Evolutionary conservation across 208 protist genomes (phyloP).

Genomic region (Kentomonas sorsogonicus): DNA sequence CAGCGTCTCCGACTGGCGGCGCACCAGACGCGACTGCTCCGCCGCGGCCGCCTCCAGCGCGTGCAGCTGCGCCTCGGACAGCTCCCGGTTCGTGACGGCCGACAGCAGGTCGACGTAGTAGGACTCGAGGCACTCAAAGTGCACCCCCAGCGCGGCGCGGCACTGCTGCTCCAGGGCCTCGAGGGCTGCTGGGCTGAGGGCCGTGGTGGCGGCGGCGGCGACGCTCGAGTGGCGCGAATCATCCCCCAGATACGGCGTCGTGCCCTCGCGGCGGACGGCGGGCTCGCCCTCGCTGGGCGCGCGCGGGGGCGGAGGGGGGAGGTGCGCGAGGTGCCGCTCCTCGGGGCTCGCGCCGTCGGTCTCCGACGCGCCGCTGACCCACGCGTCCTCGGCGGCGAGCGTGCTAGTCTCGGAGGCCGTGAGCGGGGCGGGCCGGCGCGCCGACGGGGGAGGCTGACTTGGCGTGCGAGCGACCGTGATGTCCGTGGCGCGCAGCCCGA

Average conservation of each 20-base stretch:
- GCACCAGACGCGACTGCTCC: constrained; percentile 26
- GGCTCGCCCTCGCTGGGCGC: no score
- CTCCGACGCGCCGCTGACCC: no score
- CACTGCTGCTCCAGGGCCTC: constrained; percentile 13
- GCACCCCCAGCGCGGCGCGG: constrained; percentile 18
- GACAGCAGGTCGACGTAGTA: constrained; percentile 63
- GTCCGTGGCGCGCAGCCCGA: no score
- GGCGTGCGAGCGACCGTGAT: no score
- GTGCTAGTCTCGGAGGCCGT: no score
- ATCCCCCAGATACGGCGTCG: background rate
- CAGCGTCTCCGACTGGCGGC: constrained; percentile 21
- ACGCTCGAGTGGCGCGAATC: background rate
- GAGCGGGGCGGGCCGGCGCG: no score
- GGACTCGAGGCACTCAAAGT: constrained; percentile 45
- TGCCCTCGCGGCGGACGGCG: background rate
- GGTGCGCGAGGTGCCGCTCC: no score
- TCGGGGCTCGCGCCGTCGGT: no score
- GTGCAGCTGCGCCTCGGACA: constrained; percentile 30
- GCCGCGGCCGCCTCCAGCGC: constrained; percentile 25
- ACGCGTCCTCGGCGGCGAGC: no score
- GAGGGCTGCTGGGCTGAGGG: constrained; percentile 1
- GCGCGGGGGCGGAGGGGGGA: no score
- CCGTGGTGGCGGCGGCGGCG: constrained; percentile 13
- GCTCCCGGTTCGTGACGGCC: constrained; percentile 34
- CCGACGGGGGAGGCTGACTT: no score